A percentile compares a stretch with the other conserved stretches of the same genome.
Evolutionary conservation across 345 rosid genomes (phyloP).

Genomic region (Ceriops decandra): DNA sequence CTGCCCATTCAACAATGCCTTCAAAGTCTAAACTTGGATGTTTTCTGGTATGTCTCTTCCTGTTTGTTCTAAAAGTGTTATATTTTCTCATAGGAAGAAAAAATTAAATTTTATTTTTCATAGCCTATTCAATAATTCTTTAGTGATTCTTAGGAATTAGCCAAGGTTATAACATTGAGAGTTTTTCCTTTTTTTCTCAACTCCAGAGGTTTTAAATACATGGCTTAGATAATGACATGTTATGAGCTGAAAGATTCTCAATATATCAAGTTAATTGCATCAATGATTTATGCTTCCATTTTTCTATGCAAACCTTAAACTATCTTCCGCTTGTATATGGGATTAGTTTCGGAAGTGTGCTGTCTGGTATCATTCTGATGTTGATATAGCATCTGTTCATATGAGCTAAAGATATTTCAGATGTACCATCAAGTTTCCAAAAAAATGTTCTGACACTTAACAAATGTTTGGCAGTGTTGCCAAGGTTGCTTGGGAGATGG

Average conservation of each 20-base stretch:
- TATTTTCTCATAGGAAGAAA: not conserved
- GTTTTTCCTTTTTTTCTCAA: not conserved
- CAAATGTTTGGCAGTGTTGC: constrained; percentile 43
- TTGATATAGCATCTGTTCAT: not conserved
- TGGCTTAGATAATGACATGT: not conserved
- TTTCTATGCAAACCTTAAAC: too few relatives aligned
- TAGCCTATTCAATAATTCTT: too few relatives aligned
- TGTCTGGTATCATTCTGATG: not conserved
- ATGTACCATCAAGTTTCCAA: not conserved
- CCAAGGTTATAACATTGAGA: not conserved
- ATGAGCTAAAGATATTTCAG: not conserved
- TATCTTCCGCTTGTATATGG: not conserved
- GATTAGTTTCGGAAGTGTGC: too few relatives aligned
- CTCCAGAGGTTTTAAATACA: not conserved
- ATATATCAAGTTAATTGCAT: not conserved
- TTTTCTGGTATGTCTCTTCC: constrained; percentile 38
- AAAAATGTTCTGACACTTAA: not conserved
- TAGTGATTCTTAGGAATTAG: too few relatives aligned
- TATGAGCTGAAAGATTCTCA: not conserved
- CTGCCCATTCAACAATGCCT: constrained; percentile 31
- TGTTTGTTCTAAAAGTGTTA: not conserved
- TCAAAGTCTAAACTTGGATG: constrained; percentile 31
- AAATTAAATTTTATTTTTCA: too few relatives aligned
- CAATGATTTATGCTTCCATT: not conserved
- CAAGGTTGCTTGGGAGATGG: constrained; percentile 40